phyloP scores from a whole-genome alignment of 257 asterid species.

The Plectranthus barbatus region DNA sequence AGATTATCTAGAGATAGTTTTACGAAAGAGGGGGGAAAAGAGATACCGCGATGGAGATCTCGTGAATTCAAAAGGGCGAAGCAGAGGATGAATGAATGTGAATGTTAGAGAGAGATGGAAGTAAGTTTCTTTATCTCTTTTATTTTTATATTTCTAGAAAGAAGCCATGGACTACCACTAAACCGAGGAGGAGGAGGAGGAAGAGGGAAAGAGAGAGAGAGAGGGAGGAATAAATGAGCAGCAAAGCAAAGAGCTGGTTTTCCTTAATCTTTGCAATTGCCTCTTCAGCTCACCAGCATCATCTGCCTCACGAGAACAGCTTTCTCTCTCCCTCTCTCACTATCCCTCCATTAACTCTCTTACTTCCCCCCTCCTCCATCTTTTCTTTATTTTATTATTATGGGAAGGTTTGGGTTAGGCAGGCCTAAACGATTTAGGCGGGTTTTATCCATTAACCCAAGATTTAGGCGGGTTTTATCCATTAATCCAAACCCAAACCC shows the following conservation, averaged over 20 bases:
- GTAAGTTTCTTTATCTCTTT: not conserved
- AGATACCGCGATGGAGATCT: slow-evolving; percentile 49
- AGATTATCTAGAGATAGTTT: slow-evolving; percentile 8
- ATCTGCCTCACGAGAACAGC: slow-evolving; percentile 40
- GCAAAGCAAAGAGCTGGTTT: slow-evolving; percentile 2
- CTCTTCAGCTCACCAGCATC: slow-evolving; percentile 3
- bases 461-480: no score
- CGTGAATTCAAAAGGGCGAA: slow-evolving; percentile 52
- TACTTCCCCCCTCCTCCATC: not conserved
- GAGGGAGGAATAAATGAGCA: not conserved
- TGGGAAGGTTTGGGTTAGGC: no score
- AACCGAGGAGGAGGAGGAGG: not conserved
- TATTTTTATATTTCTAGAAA: slow-evolving; percentile 9
- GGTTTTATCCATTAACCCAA: no score
- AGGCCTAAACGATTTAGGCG: no score
- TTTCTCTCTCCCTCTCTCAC: not conserved
- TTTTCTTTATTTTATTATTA: not conserved
- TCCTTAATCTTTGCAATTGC: not conserved
- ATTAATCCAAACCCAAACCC: no score
- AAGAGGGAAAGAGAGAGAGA: slow-evolving; percentile 13
- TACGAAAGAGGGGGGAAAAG: slow-evolving; percentile 14
- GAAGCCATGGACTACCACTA: not conserved
- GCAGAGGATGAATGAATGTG: slow-evolving; percentile 65
- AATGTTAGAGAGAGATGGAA: slow-evolving; percentile 32
- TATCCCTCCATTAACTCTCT: slow-evolving; percentile 9